A percentile compares a stretch with the other conserved stretches of the same genome.
phyloP scores from a whole-genome alignment of 2,329 filamentous ascomycete species.

The Fusarium mexicanum region DNA sequence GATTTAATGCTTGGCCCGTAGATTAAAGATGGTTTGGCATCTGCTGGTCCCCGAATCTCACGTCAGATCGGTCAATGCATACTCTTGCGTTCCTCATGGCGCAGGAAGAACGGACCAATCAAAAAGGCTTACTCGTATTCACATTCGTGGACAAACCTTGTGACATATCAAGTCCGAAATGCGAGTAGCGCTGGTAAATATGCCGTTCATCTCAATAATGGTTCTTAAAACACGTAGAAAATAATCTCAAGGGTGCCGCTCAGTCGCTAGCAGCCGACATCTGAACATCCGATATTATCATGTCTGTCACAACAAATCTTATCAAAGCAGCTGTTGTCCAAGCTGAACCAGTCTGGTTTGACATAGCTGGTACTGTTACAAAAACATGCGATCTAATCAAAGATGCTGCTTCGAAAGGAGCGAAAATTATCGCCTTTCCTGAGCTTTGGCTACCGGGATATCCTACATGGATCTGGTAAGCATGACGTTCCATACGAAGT shows the following conservation, averaged over 20 bases:
- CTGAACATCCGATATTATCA: neutral
- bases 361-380: neutral
- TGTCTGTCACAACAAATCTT: neutral
- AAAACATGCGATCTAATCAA: neutral
- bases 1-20: accelerated
- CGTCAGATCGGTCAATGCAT: neutral
- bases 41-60: neutral
- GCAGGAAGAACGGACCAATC: neutral
- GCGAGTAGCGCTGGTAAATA: neutral
- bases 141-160: neutral
- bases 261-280: neutral
- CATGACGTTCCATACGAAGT: neutral
- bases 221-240: neutral
- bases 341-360: neutral
- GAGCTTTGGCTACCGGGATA: neutral
- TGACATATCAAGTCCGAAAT: neutral
- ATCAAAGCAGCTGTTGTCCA: neutral
- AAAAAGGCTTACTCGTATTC: neutral
- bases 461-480: neutral
- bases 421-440: neutral
- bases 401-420: neutral
- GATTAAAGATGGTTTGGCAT: too few relatives aligned
- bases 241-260: too few relatives aligned
- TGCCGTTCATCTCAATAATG: accelerated
- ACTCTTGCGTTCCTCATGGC: neutral